Evolutionary conservation across 345 rosid genomes (phyloP).

Genomic region (Moringa oleifera): DNA sequence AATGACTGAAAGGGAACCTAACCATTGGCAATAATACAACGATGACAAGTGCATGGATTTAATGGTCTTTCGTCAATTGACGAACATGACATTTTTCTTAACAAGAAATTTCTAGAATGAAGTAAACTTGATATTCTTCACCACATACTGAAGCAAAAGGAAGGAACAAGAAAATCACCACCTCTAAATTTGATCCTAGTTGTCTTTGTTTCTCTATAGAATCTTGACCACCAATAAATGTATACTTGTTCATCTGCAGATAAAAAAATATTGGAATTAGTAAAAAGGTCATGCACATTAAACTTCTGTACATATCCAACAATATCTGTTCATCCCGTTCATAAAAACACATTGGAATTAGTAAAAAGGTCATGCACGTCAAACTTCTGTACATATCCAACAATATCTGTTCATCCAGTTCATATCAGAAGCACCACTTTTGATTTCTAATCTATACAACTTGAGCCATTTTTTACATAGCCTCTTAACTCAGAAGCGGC

Average conservation of each 20-base stretch:
- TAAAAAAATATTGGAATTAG: conserved; percentile 5
- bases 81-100: too few relatives aligned
- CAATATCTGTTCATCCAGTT: not conserved
- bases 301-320: not conserved
- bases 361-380: too few relatives aligned
- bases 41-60: too few relatives aligned
- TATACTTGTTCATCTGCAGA: conserved; percentile 65
- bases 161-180: conserved; percentile 16
- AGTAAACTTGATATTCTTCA: not conserved
- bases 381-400: not conserved
- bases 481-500: not conserved
- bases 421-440: too few relatives aligned
- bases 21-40: too few relatives aligned
- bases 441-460: too few relatives aligned
- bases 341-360: not conserved
- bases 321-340: too few relatives aligned
- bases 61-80: not conserved
- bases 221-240: conserved; percentile 87
- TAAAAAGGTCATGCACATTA: too few relatives aligned
- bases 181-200: conserved; percentile 91
- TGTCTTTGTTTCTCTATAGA: conserved; percentile 59
- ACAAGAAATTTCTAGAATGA: too few relatives aligned
- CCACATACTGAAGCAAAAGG: not conserved
- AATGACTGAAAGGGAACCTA: not conserved
- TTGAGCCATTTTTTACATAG: too few relatives aligned